A percentile compares a stretch with the other conserved stretches of the same genome.
phyloP scores from a whole-genome alignment of 2,329 filamentous ascomycete species.

The Intubia oerlemansii region DNA sequence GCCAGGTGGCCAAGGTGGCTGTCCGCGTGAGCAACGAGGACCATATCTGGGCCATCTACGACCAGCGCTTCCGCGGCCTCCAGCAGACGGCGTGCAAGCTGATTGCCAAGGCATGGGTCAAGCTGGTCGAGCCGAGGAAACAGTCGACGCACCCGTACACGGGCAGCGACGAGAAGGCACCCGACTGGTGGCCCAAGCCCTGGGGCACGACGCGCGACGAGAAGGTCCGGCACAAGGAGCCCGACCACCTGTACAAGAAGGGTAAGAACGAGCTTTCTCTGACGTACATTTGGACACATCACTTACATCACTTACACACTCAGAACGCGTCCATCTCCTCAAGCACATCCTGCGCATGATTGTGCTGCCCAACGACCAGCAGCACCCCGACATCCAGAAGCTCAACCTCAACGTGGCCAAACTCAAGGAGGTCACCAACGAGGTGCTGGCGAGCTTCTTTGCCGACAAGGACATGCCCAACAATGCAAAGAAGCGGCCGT shows the following conservation, averaged over 20 bases:
- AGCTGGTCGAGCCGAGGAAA: slow-evolving; percentile 55
- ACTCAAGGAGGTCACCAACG: slow-evolving; percentile 34
- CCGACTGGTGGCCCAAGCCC: slow-evolving; percentile 44
- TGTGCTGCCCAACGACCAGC: slow-evolving; percentile 24
- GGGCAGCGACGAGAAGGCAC: slow-evolving; percentile 36
- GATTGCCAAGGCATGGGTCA: slow-evolving; percentile 57
- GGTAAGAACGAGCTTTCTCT: too few relatives aligned
- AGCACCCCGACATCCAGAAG: slow-evolving; percentile 30
- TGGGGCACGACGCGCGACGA: slow-evolving; percentile 28
- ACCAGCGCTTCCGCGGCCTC: slow-evolving; percentile 38
- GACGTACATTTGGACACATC: too few relatives aligned
- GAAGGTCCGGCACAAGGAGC: slow-evolving; percentile 46
- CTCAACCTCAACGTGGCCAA: slow-evolving; percentile 30
- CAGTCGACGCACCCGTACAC: slow-evolving; percentile 56
- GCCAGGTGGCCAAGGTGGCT: slow-evolving; percentile 19
- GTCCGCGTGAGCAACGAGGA: slow-evolving; percentile 31
- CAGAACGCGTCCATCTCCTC: slow-evolving; percentile 37
- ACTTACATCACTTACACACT: too few relatives aligned
- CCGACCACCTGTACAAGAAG: slow-evolving; percentile 48
- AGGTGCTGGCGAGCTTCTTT: slow-evolving; percentile 36
- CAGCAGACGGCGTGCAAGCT: slow-evolving; percentile 53
- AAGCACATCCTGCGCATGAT: slow-evolving; percentile 39
- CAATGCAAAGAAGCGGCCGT: slow-evolving; percentile 32
- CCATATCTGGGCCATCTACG: slow-evolving; percentile 37
- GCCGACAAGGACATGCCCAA: slow-evolving; percentile 28